Base-by-base conservation (phyloP, 495 filamentous ascomycete genomes). In the Letharia columbiana region DNA sequence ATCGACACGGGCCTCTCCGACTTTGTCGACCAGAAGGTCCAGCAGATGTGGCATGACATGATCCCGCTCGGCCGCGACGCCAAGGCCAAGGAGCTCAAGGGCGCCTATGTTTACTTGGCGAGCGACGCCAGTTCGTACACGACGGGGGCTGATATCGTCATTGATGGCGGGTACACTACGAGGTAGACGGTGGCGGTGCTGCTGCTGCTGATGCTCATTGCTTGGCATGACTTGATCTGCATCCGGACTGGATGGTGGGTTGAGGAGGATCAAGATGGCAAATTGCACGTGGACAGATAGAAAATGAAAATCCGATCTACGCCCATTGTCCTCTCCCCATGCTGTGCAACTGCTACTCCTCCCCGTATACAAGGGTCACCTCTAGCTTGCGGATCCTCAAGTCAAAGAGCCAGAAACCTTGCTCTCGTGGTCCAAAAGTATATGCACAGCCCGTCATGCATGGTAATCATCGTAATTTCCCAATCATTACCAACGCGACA, bases 111-210 rank as follows among this genome's bases (percentile, higher is more conserved):
- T 10, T 93, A 91, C 73, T 74, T 93, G 67, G 79, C 81, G 66
- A 86, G 81, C 69, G 88, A 93, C 76, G 90, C 90, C 11, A 86
- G 85, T 74, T 86, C 87, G 50, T 96, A 92, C 76, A 96, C 87
- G 23, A 98, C 91, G 3, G 93, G 91, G 10, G 78, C 77, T 10
- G 90, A 95, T 77, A 76, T 96, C 57, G 71, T 86, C 50, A 85
- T 93, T 67, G 91, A 96, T 73, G 91, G 91, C 35, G 80, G 67
- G 11, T 69, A 69, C 33, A 63, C 58, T 49, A 37, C 50, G n/a
- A 60, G 67, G 40, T 69, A 69, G 64, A 56, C 3, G 56, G 17
- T 20, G 31, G 33, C 11, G 28, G 5, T 35, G 54, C 31, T 37
- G 17, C 54, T 54, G 13, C 50, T 41, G 2, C 31, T 37, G 17